These are phyloP conservation scores for Metschnikowia noctiluminum DNA, from an alignment of 805 yeast species.

Conservation along the genomic window DNA sequence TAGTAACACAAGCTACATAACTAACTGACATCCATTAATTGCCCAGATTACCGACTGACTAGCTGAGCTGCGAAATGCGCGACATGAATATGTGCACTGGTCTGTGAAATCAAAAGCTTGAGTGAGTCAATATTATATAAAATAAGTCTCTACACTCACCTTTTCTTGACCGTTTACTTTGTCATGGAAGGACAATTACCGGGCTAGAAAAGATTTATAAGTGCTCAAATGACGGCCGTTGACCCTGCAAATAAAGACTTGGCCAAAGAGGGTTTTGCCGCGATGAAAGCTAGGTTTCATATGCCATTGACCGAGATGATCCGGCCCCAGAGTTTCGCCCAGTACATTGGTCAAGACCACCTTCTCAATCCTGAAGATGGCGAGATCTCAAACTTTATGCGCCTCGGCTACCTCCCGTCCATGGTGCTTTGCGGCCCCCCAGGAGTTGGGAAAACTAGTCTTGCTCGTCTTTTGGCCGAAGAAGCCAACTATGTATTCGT, in stretches of 20 bases:
- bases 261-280: neutral
- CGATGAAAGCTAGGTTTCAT: neutral
- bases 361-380: constrained; percentile 59
- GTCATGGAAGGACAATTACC: too few species aligned
- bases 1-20: too few species aligned
- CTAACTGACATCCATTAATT: too few species aligned
- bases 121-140: too few species aligned
- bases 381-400: constrained; percentile 60
- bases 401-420: constrained; percentile 70
- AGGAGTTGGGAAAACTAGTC: constrained; percentile 90
- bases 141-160: too few species aligned
- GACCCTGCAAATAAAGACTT: neutral
- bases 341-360: constrained; percentile 84
- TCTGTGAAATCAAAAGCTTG: too few species aligned
- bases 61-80: too few species aligned
- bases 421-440: constrained; percentile 94
- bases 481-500: constrained; percentile 56
- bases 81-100: too few species aligned
- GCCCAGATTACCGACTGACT: too few species aligned
- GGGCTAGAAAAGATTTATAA: too few species aligned
- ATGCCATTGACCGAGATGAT: constrained; percentile 71
- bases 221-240: too few species aligned
- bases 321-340: constrained; percentile 69
- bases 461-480: constrained; percentile 64
- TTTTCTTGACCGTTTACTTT: too few species aligned